Evolutionary conservation across 768 basidiomycete species (phyloP).

Genomic region (Lactifluus rugatus): DNA sequence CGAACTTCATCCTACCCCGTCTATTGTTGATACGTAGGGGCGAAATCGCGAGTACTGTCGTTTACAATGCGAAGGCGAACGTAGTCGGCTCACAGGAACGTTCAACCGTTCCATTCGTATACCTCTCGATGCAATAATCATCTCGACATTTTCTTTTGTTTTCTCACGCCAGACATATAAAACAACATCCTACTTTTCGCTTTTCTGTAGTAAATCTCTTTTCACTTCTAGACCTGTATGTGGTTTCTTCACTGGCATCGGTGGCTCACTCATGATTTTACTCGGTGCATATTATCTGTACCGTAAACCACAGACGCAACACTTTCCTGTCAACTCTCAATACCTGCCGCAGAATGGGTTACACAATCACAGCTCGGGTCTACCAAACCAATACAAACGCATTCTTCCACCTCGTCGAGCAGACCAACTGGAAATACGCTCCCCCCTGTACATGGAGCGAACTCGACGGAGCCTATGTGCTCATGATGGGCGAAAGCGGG

Average conservation of each 20-base stretch:
- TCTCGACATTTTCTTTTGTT: background rate
- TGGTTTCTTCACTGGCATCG: background rate
- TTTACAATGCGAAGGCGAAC: background rate
- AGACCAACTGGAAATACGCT: constrained; percentile 28
- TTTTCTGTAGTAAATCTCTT: background rate
- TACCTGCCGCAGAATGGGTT: constrained; percentile 19
- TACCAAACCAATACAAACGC: constrained; percentile 18
- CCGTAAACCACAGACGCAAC: background rate
- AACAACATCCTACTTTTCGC: background rate
- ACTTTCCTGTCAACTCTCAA: too few relatives aligned
- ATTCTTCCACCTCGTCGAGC: constrained; percentile 28
- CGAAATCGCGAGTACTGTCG: background rate
- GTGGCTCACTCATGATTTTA: background rate
- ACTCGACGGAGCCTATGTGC: constrained; percentile 19
- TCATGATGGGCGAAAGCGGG: constrained; percentile 32
- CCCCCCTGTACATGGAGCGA: constrained; percentile 24
- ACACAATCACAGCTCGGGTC: constrained; percentile 20
- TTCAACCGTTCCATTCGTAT: background rate
- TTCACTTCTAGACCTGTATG: background rate
- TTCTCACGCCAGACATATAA: background rate
- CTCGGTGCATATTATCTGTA: background rate
- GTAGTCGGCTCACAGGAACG: background rate
- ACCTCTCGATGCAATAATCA: too few relatives aligned
- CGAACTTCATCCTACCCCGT: background rate
- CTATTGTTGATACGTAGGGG: background rate